A percentile compares a stretch with the other conserved stretches of the same genome.
phyloP scores from a whole-genome alignment of 331 rosid genomes.

The Pyrus hybrid region DNA sequence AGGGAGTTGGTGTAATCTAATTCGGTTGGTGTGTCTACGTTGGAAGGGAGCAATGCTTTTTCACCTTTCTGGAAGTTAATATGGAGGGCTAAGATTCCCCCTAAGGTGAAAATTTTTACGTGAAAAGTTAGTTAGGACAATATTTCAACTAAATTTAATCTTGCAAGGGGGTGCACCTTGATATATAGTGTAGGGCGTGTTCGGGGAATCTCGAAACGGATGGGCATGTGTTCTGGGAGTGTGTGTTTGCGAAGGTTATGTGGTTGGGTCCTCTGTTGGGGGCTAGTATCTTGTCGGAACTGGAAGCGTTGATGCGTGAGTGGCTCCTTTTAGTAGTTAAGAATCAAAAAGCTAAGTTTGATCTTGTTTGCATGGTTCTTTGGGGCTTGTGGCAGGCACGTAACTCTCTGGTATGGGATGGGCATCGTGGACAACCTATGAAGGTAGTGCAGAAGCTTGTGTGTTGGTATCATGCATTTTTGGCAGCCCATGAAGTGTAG shows the following conservation, averaged over 20 bases:
- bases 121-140: not conserved
- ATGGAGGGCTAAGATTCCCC: not conserved
- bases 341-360: not conserved
- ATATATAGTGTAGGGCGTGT: not conserved
- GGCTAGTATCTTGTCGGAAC: not conserved
- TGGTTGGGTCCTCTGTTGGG: not conserved
- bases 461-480: not conserved
- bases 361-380: not conserved
- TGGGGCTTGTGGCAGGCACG: not conserved
- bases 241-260: not conserved
- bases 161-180: not conserved
- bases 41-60: not conserved
- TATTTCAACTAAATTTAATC: not conserved
- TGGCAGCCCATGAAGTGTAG: not conserved
- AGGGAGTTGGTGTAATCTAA: not conserved
- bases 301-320: not conserved
- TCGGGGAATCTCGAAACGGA: not conserved
- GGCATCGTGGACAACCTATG: not conserved
- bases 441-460: not conserved
- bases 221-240: not conserved
- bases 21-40: fast-evolving
- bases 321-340: not conserved
- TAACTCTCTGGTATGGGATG: not conserved
- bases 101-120: not conserved
- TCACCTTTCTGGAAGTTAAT: not conserved